These are phyloP conservation scores for Metarhizium anisopliae DNA, from an alignment of 2,329 filamentous ascomycete genomes.

Conservation along the genomic window DNA sequence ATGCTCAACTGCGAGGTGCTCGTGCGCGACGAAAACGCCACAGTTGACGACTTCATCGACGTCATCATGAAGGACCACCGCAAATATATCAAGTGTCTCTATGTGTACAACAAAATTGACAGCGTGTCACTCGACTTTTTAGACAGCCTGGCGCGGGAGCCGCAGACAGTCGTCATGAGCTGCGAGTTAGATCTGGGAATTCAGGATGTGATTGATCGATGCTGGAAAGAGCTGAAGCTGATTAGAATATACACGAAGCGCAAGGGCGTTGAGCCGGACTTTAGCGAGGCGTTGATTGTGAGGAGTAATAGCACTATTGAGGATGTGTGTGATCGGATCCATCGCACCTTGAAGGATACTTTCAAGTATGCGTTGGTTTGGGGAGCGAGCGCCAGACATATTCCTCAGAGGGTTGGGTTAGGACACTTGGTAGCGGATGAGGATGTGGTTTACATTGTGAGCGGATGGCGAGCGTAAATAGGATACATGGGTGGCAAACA, in stretches of 20 bases:
- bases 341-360: slow-evolving; percentile 89
- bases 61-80: slow-evolving; percentile 99
- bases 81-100: slow-evolving; percentile 91
- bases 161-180: slow-evolving; percentile 91
- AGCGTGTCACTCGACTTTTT: slow-evolving; percentile 88
- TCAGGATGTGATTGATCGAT: slow-evolving; percentile 84
- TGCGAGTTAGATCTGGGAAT: slow-evolving; percentile 94
- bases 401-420: slow-evolving; percentile 87
- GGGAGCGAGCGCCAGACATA: slow-evolving; percentile 90
- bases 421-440: slow-evolving; percentile 67
- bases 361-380: slow-evolving; percentile 99
- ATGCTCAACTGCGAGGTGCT: slow-evolving; percentile 96
- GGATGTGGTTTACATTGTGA: slow-evolving; percentile 61
- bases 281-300: slow-evolving; percentile 87
- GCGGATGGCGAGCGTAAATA: slow-evolving; percentile 49
- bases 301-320: slow-evolving; percentile 81
- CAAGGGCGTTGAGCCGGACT: slow-evolving; percentile 84
- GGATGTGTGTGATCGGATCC: slow-evolving; percentile 93
- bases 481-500: background rate
- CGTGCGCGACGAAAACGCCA: slow-evolving; percentile 87
- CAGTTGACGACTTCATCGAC: slow-evolving; percentile 97
- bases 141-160: slow-evolving; percentile 83
- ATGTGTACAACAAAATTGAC: slow-evolving; percentile 99
- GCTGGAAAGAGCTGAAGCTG: slow-evolving; percentile 85
- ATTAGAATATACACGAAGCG: slow-evolving; percentile 96